Evolutionary conservation across 768 basidiomycete genomes (phyloP).

Genomic region (Serendipita vermifera): DNA sequence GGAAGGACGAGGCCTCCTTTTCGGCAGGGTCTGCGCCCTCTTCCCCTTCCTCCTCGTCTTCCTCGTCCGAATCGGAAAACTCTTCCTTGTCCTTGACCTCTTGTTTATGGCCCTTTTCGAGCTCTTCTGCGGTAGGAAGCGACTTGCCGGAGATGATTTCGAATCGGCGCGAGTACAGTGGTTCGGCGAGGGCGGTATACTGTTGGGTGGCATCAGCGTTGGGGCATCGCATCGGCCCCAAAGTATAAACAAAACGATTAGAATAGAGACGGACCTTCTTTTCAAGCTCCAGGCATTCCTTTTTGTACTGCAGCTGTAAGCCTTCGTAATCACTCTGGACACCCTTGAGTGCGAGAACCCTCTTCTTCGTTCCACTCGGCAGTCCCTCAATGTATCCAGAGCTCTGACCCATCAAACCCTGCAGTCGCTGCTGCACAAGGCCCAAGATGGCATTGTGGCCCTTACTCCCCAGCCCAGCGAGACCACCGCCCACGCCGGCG

Average conservation of each 20-base stretch:
- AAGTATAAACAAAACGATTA: no score
- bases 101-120: slow-evolving; percentile 63
- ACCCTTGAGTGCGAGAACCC: slow-evolving; percentile 85
- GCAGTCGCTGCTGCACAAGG: slow-evolving; percentile 81
- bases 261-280: slow-evolving; percentile 52
- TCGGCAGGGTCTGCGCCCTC: slow-evolving; percentile 37
- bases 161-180: slow-evolving; percentile 74
- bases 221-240: neutral
- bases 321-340: slow-evolving; percentile 85
- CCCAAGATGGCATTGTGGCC: slow-evolving; percentile 55
- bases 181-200: slow-evolving; percentile 36
- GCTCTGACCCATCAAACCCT: slow-evolving; percentile 73
- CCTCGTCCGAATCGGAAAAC: slow-evolving; percentile 23
- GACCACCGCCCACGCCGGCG: slow-evolving; percentile 29
- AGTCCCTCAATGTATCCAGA: slow-evolving; percentile 91
- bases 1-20: slow-evolving; percentile 32
- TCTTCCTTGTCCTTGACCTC: slow-evolving; percentile 56
- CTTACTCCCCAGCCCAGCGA: slow-evolving; percentile 18
- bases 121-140: slow-evolving; percentile 65
- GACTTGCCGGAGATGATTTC: slow-evolving; percentile 70
- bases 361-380: slow-evolving; percentile 65
- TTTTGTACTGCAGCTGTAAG: slow-evolving; percentile 87
- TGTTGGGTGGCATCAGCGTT: slow-evolving; percentile 11
- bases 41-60: slow-evolving; percentile 20
- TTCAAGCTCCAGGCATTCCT: slow-evolving; percentile 89